Base-by-base conservation (phyloP, 2,329 filamentous ascomycete species). In the Arthroderma sp. region DNA sequence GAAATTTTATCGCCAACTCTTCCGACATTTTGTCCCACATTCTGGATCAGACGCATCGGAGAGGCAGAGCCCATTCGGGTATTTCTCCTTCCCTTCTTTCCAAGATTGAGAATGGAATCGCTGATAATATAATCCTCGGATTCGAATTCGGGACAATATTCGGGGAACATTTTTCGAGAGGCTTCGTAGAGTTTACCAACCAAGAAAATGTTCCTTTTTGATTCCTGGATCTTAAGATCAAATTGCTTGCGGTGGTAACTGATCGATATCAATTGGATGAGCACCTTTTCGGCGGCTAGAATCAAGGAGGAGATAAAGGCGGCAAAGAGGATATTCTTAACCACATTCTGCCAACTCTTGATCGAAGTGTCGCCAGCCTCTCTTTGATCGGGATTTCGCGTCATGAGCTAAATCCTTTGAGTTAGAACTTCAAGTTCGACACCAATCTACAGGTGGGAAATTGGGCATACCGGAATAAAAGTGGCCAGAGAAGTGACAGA, bases 91-190 rank as follows among this genome's bases (percentile, higher is more conserved):
- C 61, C 68, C 52, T 45, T 52, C 72, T 74, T 42, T 10, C 72
- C 68, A 11, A 86, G 69, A 51, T 78, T 73, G 38, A 86, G 68
- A 57, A 87, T 77, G 48, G 80, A 83, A 64, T 94, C 87, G 58
- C 84, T 85, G 60, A 98, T 95, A 56, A 86, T 72, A 59, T 88
- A 84, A 63, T 98, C 91, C 60, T 96, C 91, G 27, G 95, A 85
- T 11, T 75, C 72, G 56, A 98, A 96, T 56, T 96, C 89, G 27
- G 71, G 73, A 65, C 87, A 94, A 67, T 94, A 94, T 66, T 87
- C 83, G 28, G 91, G 91, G 58, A 96, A 98, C 42, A 96, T 71
- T 4, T 79, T 74, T 43, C 87, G 77, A 3, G 89, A 95, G 15
- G 88, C 87, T 52, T 96, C 88, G 62, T 93, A 95, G 45, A 98